These are phyloP conservation scores for Phlebiopsis flavidoalba DNA, from an alignment of 768 basidiomycete genomes.

Conservation along the genomic window DNA sequence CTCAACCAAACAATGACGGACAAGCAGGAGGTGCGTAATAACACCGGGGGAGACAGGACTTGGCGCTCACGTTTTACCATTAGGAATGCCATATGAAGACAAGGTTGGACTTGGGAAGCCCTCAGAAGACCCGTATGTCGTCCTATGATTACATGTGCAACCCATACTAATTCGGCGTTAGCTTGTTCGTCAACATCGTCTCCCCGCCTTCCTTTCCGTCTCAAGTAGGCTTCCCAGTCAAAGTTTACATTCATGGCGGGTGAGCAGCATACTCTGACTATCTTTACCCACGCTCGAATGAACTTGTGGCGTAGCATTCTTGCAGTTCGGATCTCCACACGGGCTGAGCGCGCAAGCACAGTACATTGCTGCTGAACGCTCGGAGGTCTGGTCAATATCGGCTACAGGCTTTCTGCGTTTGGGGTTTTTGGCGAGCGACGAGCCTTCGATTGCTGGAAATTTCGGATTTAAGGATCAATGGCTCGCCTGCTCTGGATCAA, in stretches of 20 bases:
- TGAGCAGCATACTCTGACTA: slow-evolving; percentile 20
- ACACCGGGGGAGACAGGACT: not conserved
- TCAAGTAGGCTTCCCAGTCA: slow-evolving; percentile 51
- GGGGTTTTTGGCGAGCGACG: slow-evolving; percentile 69
- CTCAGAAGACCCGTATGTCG: slow-evolving; percentile 61
- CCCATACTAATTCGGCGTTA: slow-evolving; percentile 18
- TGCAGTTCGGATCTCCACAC: slow-evolving; percentile 78
- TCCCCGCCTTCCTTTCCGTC: slow-evolving; percentile 48
- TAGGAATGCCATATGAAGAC: slow-evolving; percentile 46
- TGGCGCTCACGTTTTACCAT: not conserved
- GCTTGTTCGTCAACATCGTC: slow-evolving; percentile 63
- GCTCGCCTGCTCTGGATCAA: slow-evolving; percentile 72
- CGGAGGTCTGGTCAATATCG: slow-evolving; percentile 74
- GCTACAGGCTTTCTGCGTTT: slow-evolving; percentile 71
- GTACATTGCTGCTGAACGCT: slow-evolving; percentile 55
- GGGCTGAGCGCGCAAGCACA: slow-evolving; percentile 57
- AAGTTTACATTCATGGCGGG: slow-evolving; percentile 78
- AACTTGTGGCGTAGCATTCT: slow-evolving; percentile 36
- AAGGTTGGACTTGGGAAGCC: slow-evolving; percentile 65
- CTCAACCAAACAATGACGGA: slow-evolving; percentile 61
- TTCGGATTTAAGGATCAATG: slow-evolving; percentile 86
- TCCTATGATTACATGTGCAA: not conserved
- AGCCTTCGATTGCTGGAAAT: slow-evolving; percentile 61
- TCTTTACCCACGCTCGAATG: not conserved
- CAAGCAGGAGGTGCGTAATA: slow-evolving; percentile 45